Evolutionary conservation across 768 basidiomycete genomes (phyloP), one percentile per base, ranked within the genome.

Genomic region (Suillus subaureus): DNA sequence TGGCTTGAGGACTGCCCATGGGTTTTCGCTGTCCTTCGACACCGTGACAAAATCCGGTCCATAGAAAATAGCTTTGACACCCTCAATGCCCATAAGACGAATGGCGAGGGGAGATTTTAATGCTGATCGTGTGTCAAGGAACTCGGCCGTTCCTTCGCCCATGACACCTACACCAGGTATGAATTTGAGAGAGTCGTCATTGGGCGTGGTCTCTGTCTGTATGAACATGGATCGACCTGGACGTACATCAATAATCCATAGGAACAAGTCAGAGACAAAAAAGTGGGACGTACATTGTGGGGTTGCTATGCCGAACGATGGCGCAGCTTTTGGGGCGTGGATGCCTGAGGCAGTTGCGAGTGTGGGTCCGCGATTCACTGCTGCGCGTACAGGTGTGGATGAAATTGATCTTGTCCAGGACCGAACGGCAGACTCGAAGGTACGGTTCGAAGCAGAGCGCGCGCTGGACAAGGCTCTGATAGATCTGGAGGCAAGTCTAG

Each of bases 41-140:
- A 99, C 92, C 4, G 95, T 96, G 72, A 99, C 94, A 73, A 99
- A 99, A 79, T 99, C 97, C 7, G 97, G 97, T 0, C 97, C 97
- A 75, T 93, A 99, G 76, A 45, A 42, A 18, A 42, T 42, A 18
- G 40, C 42, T 42, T 42, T 42, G 42, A 42, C 42, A 7, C 42
- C 42, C 18, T 42, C 42, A 8, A 18, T 42, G 42, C 42, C 18
- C 42, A 42, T 42, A 42, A 42, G 42, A 42, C 7, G 42, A 18
- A 42, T 42, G 1, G 42, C 42, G 18, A 99, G 85, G 1, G 97
- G 96, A 0, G 97, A 99, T n/a, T 83, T 79, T 47, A 98, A 85
- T 0, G 97, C 91, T 3, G 93, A 83, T 51, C 90, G 89, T 4
- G 91, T 90, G 75, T 97, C 94, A 58, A 97, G 87, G 77, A 99